phyloP scores from a whole-genome alignment of 1,284 basidiomycete genomes.

The Ganoderma leucocontextum region DNA sequence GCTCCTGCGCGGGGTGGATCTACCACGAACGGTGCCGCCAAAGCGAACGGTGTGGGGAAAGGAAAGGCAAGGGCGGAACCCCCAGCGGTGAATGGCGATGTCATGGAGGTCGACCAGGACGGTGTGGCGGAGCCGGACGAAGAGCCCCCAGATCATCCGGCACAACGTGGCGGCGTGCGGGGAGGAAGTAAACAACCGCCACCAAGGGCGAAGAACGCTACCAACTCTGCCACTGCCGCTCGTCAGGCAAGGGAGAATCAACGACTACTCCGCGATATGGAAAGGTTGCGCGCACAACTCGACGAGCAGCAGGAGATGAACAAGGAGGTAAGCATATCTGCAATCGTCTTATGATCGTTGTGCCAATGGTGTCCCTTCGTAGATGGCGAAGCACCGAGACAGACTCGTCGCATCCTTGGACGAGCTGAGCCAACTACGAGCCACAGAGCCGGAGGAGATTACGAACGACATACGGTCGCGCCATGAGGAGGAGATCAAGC shows the following conservation, averaged over 20 bases:
- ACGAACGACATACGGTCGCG: constrained; percentile 55
- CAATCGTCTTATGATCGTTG: neutral
- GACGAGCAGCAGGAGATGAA: constrained; percentile 22
- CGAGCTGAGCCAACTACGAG: constrained; percentile 60
- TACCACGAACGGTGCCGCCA: constrained; percentile 29
- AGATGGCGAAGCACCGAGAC: constrained; percentile 56
- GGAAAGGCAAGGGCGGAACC: constrained; percentile 37
- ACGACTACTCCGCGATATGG: constrained; percentile 29
- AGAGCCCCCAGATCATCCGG: constrained; percentile 21
- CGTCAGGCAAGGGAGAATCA: constrained; percentile 27
- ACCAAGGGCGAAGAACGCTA: constrained; percentile 22
- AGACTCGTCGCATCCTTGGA: constrained; percentile 53
- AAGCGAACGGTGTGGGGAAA: constrained; percentile 35
- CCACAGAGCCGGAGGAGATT: constrained; percentile 68
- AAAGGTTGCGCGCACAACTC: constrained; percentile 35
- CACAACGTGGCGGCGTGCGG: constrained; percentile 17
- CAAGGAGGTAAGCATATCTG: constrained; percentile 27
- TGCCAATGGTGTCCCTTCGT: constrained; percentile 32
- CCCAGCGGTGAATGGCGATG: constrained; percentile 21
- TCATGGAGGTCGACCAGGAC: constrained; percentile 27
- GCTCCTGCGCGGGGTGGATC: constrained; percentile 20
- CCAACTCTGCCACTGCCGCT: constrained; percentile 9
- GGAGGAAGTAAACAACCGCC: constrained; percentile 18
- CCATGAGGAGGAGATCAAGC: constrained; percentile 58
- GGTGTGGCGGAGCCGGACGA: constrained; percentile 21